These are phyloP conservation scores for Dictyophora rubrovolvata DNA, from an alignment of 768 basidiomycete genomes.

Conservation along the genomic window DNA sequence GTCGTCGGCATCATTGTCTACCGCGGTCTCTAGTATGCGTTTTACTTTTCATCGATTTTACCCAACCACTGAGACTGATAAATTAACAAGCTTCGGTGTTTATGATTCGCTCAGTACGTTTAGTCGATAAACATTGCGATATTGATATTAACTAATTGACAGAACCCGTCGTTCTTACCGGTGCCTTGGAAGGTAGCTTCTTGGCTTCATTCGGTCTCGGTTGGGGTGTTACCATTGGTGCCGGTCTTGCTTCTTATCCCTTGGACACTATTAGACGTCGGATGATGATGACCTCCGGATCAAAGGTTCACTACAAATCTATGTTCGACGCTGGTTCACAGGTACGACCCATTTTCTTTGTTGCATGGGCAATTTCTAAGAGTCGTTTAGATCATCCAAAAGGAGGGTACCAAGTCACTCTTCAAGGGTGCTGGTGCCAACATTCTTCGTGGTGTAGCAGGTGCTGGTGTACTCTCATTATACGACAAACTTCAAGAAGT, in stretches of 20 bases:
- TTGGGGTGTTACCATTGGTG: slow-evolving; percentile 99
- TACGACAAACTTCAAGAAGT: slow-evolving; percentile 98
- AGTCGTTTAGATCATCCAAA: slow-evolving; percentile 57
- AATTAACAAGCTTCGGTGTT: slow-evolving; percentile 61
- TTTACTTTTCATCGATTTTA: neutral
- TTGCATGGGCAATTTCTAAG: neutral
- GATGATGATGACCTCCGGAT: slow-evolving; percentile 99
- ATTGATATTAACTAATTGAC: slow-evolving; percentile 19
- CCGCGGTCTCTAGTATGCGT: slow-evolving; percentile 83
- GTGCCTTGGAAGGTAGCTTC: slow-evolving; percentile 92
- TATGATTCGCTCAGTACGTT: slow-evolving; percentile 85
- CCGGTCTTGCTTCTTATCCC: slow-evolving; percentile 97
- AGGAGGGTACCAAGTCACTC: slow-evolving; percentile 91
- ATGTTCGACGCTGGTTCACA: slow-evolving; percentile 96
- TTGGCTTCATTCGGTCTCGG: slow-evolving; percentile 93
- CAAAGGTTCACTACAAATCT: slow-evolving; percentile 93
- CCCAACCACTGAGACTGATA: neutral
- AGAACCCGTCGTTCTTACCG: slow-evolving; percentile 97
- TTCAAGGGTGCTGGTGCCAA: slow-evolving; percentile 98
- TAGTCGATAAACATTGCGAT: slow-evolving; percentile 15
- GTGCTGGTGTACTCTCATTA: slow-evolving; percentile 97
- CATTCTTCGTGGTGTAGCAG: slow-evolving; percentile 90
- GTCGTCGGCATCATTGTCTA: slow-evolving; percentile 99
- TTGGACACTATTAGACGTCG: slow-evolving; percentile 97
- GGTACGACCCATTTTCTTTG: slow-evolving; percentile 14